Conservation (phyloP, 2,329 filamentous ascomycete species). For the Colletotrichum endophyticum region DNA sequence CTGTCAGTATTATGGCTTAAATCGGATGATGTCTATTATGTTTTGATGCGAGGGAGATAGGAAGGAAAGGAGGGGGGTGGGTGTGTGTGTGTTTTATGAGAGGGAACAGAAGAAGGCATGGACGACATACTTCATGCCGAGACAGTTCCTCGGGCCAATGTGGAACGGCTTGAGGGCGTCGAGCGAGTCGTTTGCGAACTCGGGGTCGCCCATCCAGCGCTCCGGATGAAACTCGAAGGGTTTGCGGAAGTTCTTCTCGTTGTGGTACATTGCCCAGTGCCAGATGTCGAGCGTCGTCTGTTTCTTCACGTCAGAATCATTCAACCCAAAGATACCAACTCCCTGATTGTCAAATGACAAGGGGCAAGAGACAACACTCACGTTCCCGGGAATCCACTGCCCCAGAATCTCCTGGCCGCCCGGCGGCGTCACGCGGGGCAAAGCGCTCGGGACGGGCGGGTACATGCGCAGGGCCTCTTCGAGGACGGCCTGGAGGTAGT, state of each 20-base stretch:
- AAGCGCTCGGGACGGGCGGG: slow-evolving; percentile 30
- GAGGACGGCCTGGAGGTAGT: slow-evolving; percentile 45
- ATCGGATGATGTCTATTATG: too few relatives aligned
- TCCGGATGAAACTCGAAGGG: slow-evolving; percentile 55
- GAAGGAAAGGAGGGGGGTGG: not conserved
- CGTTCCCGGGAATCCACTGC: slow-evolving; percentile 34
- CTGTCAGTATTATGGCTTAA: too few relatives aligned
- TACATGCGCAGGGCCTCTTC: slow-evolving; percentile 49
- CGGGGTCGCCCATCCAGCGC: slow-evolving; percentile 26
- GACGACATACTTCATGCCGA: slow-evolving; percentile 7
- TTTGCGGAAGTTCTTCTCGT: slow-evolving; percentile 46
- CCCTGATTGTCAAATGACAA: too few relatives aligned
- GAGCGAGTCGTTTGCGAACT: slow-evolving; percentile 7
- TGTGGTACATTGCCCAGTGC: slow-evolving; percentile 50
- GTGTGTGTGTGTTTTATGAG: not conserved
- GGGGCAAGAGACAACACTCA: slow-evolving; percentile 19
- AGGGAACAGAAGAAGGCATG: not conserved
- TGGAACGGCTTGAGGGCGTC: slow-evolving; percentile 14
- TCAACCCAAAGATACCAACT: too few relatives aligned
- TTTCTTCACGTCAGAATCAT: not conserved
- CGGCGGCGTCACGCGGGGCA: slow-evolving; percentile 31
- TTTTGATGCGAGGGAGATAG: not conserved
- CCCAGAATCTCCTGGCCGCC: slow-evolving; percentile 35
- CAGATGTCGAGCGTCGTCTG: slow-evolving; percentile 47
- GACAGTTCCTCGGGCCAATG: slow-evolving; percentile 3